Percentiles rank a stretch among this genome's conserved stretches.
Conservation (phyloP, 495 filamentous ascomycete species). For the Hypomontagnella monticulosa region DNA sequence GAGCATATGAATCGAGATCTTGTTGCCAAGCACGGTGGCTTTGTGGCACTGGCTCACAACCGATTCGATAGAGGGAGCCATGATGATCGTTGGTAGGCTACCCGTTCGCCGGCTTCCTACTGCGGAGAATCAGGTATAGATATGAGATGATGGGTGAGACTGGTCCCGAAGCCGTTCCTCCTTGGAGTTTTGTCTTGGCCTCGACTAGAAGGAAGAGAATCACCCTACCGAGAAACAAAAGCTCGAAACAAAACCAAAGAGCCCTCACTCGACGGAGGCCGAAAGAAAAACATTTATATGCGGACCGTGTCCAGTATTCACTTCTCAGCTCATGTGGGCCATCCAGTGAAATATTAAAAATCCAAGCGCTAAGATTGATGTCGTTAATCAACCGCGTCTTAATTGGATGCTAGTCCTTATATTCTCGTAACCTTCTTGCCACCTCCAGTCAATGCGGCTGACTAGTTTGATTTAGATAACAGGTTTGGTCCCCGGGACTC, state of each 20-base stretch:
- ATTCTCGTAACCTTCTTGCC: slow-evolving; percentile 7
- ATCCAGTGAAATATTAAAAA: neutral
- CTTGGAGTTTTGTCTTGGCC: neutral
- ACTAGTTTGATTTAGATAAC: slow-evolving; percentile 29
- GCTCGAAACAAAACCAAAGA: slow-evolving; percentile 6
- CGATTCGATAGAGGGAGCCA: slow-evolving; percentile 39
- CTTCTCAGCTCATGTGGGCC: slow-evolving; percentile 11
- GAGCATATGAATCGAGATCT: slow-evolving; percentile 64
- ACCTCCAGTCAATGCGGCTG: slow-evolving; percentile 27
- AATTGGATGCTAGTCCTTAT: neutral
- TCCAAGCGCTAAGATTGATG: slow-evolving; percentile 13
- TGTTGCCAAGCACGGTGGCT: slow-evolving; percentile 57
- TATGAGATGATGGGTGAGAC: neutral
- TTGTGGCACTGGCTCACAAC: slow-evolving; percentile 45
- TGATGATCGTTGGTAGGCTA: neutral
- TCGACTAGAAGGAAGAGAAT: neutral
- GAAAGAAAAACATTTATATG: slow-evolving; percentile 8
- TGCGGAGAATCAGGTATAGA: neutral
- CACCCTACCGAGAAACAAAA: neutral
- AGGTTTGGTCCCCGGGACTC: slow-evolving; percentile 26
- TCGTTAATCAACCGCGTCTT: neutral
- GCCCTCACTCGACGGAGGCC: neutral
- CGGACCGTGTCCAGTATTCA: neutral
- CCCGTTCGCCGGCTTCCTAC: neutral
- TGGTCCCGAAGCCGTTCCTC: neutral